phyloP scores from a whole-genome alignment of 2,329 filamentous ascomycete species.

The Stenocarpella maydis region DNA sequence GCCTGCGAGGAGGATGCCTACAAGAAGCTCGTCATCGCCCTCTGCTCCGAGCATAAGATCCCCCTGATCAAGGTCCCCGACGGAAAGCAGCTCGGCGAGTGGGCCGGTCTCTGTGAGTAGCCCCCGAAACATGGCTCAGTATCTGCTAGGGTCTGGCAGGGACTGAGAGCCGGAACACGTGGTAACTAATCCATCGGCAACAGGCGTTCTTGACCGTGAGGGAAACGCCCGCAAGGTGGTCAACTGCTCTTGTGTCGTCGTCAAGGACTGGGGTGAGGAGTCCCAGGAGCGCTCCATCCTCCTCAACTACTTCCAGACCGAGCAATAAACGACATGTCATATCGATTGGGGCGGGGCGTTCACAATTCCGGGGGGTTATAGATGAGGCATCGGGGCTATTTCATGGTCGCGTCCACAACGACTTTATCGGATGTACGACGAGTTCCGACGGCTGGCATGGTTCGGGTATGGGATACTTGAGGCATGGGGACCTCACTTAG shows the following conservation, averaged over 20 bases:
- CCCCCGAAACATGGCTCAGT: background rate
- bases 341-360: slow-evolving; percentile 37
- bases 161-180: background rate
- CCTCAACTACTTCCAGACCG: slow-evolving; percentile 99
- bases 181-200: slow-evolving; percentile 27
- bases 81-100: slow-evolving; percentile 99
- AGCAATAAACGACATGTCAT: slow-evolving; percentile 64
- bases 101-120: slow-evolving; percentile 97
- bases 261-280: slow-evolving; percentile 99
- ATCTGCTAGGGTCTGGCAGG: background rate
- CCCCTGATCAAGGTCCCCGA: slow-evolving; percentile 99
- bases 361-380: slow-evolving; percentile 43
- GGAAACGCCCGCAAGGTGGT: slow-evolving; percentile 99
- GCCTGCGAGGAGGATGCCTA: slow-evolving; percentile 99
- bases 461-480: slow-evolving; percentile 47
- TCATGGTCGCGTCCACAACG: slow-evolving; percentile 46
- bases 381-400: slow-evolving; percentile 46
- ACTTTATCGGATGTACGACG: slow-evolving; percentile 53
- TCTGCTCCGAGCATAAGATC: slow-evolving; percentile 99
- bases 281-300: slow-evolving; percentile 98
- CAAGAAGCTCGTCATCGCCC: slow-evolving; percentile 99
- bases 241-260: slow-evolving; percentile 99
- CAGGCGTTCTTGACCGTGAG: slow-evolving; percentile 98
- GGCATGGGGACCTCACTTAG: slow-evolving; percentile 47
- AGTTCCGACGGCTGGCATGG: slow-evolving; percentile 56